Evolutionary conservation across 805 yeast species (phyloP).

Genomic region (Maudiozyma pseudohumilis): DNA sequence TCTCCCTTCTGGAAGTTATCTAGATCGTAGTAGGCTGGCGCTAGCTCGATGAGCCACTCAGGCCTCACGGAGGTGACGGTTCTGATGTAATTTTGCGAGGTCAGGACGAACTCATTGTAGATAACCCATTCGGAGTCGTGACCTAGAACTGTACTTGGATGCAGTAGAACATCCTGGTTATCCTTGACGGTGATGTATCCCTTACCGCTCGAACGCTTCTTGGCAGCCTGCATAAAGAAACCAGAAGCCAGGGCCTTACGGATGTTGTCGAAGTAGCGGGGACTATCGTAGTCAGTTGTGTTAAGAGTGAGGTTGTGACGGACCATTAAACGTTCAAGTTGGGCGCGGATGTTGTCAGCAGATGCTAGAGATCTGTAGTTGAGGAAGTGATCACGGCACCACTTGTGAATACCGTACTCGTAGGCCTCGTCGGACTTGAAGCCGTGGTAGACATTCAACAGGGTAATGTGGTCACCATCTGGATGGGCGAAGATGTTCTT

Average conservation of each 20-base stretch:
- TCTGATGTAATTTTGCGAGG: conserved; percentile 86
- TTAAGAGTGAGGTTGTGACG: conserved; percentile 63
- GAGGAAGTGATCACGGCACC: conserved; percentile 89
- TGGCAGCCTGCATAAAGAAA: conserved; percentile 97
- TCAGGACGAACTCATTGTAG: conserved; percentile 90
- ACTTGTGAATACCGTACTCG: conserved; percentile 54
- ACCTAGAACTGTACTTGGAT: conserved; percentile 87
- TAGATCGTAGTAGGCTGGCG: conserved; percentile 58
- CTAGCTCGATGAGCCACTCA: conserved; percentile 78
- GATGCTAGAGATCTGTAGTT: conserved; percentile 74
- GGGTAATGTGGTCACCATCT: conserved; percentile 89
- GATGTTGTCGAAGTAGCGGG: conserved; percentile 65
- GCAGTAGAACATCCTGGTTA: conserved; percentile 89
- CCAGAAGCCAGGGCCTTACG: conserved; percentile 86
- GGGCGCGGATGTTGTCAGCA: conserved; percentile 81
- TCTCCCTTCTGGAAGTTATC: conserved; percentile 63
- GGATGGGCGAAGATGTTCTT: conserved; percentile 83
- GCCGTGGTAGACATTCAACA: conserved; percentile 80
- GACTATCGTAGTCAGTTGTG: conserved; percentile 56
- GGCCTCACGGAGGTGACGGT: conserved; percentile 87
- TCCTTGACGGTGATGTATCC: conserved; percentile 91
- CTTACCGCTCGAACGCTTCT: conserved; percentile 69
- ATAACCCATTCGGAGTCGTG: conserved; percentile 88
- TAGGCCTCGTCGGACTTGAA: conserved; percentile 68
- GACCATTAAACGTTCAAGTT: conserved; percentile 75